Evolutionary conservation across 331 rosid genomes (phyloP), one percentile per base, ranked within the genome.

Genomic region (Phaseolus coccineus): DNA sequence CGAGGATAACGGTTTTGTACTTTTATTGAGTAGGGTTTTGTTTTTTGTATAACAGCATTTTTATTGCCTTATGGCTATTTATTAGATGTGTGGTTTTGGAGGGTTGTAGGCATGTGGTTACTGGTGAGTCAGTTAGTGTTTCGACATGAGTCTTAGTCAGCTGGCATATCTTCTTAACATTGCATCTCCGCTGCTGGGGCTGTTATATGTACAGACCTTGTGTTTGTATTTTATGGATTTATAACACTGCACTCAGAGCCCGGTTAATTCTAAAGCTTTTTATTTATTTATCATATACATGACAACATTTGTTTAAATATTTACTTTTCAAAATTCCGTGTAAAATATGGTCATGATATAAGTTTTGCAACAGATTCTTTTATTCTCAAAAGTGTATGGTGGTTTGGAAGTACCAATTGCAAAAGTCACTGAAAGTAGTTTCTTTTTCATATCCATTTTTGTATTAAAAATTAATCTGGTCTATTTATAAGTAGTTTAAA

Each of bases 191-290:
- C 77, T 42, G 71, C 56, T 69, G 67, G 67, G 70, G 51, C 68
- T 14, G 80, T 68, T 77, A 39, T 35, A 66, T 84, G 78, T 87
- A 79, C 81, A 87, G 80, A 81, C 84, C 69, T 2, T 64, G 79
- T 80, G 14, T 9, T 61, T 62, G 78, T 79, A 81, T 77, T 76
- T 71, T 57, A 65, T 65, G 84, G 74, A 70, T 70, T 80, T 46
- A 4, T 42, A 31, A 59, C 3, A 77, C 48, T 9, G 48, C 16
- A 10, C 50, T 28, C 2, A 16, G 63, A 19, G 24, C 5, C 40
- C 19, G 27, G 39, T 42, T 66, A 46, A 57, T 48, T 67, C 9
- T 64, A 59, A 77, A 39, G 7, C 19, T 5, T 46, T 30, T 51
- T 19, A 28, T 55, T 65, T 33, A 48, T 9, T 42, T 42, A 40